Percentiles rank a stretch among this genome's conserved stretches.
These are phyloP conservation scores for Neurospora intermedia DNA, from an alignment of 495 filamentous ascomycete species.

Conservation along the genomic window DNA sequence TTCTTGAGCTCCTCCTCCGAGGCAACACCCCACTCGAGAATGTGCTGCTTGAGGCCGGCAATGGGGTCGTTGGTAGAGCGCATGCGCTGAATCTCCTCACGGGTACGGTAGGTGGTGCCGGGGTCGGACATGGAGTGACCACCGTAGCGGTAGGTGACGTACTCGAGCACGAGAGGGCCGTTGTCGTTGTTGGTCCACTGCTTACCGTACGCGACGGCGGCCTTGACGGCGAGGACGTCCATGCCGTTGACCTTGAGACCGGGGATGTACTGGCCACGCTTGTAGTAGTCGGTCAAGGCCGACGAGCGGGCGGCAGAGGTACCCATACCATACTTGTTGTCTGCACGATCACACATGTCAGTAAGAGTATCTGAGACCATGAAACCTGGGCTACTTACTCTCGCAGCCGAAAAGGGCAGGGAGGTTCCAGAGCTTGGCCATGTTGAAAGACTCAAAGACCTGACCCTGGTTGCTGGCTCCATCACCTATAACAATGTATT, in stretches of 20 bases:
- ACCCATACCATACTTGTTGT: slow-evolving; percentile 99
- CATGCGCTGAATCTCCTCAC: slow-evolving; percentile 99
- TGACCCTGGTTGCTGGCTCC: slow-evolving; percentile 98
- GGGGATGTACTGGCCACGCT: slow-evolving; percentile 99
- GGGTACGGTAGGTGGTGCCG: slow-evolving; percentile 96
- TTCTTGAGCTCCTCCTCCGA: slow-evolving; percentile 94
- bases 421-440: slow-evolving; percentile 98
- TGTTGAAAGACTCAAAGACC: slow-evolving; percentile 99
- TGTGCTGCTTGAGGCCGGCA: slow-evolving; percentile 93
- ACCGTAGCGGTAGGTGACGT: slow-evolving; percentile 98
- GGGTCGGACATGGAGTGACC: slow-evolving; percentile 99
- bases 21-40: slow-evolving; percentile 87
- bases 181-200: slow-evolving; percentile 69
- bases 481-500: slow-evolving; percentile 37
- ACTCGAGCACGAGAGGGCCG: slow-evolving; percentile 92
- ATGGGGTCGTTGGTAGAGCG: slow-evolving; percentile 97
- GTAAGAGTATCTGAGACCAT: neutral
- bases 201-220: slow-evolving; percentile 85
- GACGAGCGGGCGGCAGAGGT: slow-evolving; percentile 89
- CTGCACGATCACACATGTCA: slow-evolving; percentile 31
- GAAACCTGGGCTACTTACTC: slow-evolving; percentile 49
- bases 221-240: slow-evolving; percentile 97
- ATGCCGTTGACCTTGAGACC: slow-evolving; percentile 99
- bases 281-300: slow-evolving; percentile 98
- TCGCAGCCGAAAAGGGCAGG: slow-evolving; percentile 95